A percentile compares a stretch with the other conserved stretches of the same genome.
Evolutionary conservation across 495 filamentous ascomycete species (phyloP).

Genomic region (Penicillium maclennaniae): DNA sequence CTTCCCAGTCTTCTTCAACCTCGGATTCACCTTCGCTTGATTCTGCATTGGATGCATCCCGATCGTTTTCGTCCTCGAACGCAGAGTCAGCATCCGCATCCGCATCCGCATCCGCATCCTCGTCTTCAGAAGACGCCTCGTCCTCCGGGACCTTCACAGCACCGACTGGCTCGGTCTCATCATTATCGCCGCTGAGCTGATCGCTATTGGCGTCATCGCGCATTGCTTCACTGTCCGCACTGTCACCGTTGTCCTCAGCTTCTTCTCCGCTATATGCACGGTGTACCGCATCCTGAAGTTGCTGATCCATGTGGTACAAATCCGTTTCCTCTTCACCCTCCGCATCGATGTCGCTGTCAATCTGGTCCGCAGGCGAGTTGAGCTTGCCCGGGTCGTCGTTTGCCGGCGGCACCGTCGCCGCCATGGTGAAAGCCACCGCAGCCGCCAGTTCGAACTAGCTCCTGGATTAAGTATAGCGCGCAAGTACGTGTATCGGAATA

Average conservation of each 20-base stretch:
- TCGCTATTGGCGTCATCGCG: constrained; percentile 25
- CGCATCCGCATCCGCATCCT: constrained; percentile 34
- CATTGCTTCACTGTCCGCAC: constrained; percentile 32
- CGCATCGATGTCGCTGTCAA: constrained; percentile 51
- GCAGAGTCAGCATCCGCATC: constrained; percentile 45
- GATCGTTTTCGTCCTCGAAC: constrained; percentile 38
- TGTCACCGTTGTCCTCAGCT: constrained; percentile 39
- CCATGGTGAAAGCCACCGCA: constrained; percentile 43
- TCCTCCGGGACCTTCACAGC: constrained; percentile 68
- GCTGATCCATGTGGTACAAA: constrained; percentile 45
- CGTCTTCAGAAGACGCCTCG: constrained; percentile 43
- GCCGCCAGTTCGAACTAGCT: constrained; percentile 42
- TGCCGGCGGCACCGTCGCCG: constrained; percentile 45
- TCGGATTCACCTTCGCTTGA: constrained; percentile 65
- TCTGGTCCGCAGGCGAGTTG: constrained; percentile 31
- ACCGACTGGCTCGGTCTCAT: constrained; percentile 61
- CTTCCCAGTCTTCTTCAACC: constrained; percentile 64
- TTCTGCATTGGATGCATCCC: constrained; percentile 48
- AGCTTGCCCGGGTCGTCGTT: constrained; percentile 37
- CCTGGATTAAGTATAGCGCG: constrained; percentile 3
- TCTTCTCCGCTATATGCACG: constrained; percentile 52
- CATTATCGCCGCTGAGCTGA: constrained; percentile 41
- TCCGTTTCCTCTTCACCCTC: constrained; percentile 51
- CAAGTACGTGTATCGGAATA: constrained; percentile 2
- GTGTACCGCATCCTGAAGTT: constrained; percentile 48